A percentile compares a stretch with the other conserved stretches of the same genome.
Evolutionary conservation across 148 eudicot genomes (phyloP).

Genomic region (Agrostemma githago): DNA sequence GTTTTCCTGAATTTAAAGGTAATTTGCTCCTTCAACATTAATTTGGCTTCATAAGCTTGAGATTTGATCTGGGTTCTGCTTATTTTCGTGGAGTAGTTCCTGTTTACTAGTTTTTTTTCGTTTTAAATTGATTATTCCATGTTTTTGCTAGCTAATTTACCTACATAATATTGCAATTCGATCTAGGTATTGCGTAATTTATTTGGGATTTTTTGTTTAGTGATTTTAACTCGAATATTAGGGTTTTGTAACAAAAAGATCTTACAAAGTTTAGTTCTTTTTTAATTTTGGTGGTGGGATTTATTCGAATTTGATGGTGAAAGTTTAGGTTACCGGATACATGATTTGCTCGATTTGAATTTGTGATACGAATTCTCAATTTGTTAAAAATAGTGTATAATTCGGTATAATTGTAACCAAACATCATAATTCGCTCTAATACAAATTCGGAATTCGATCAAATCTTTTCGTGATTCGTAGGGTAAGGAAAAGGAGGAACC

Average conservation of each 20-base stretch:
- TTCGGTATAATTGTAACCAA: too few species aligned
- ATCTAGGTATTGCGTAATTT: neutral
- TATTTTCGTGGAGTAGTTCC: neutral
- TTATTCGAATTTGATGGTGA: neutral
- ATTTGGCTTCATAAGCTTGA: neutral
- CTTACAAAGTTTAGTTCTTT: conserved; percentile 7
- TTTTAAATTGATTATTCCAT: neutral
- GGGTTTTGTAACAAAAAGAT: neutral
- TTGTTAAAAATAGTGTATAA: too few species aligned
- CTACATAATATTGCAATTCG: neutral
- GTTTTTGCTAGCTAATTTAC: conserved; percentile 2
- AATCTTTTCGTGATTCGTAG: too few species aligned
- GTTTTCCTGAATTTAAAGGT: conserved; percentile 51
- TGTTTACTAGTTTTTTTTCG: neutral
- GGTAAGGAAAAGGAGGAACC: conserved; percentile 42
- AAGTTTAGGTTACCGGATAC: neutral
- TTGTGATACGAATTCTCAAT: too few species aligned
- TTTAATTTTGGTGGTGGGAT: neutral
- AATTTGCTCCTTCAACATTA: neutral
- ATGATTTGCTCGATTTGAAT: too few species aligned
- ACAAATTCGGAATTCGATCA: too few species aligned
- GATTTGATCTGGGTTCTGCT: neutral
- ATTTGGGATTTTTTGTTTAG: neutral
- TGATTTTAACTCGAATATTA: neutral
- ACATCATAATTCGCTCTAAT: too few species aligned